Evolutionary conservation across 139 green algal species (phyloP), one percentile per base, ranked within the genome.

Genomic region (Trebouxia sp.): DNA sequence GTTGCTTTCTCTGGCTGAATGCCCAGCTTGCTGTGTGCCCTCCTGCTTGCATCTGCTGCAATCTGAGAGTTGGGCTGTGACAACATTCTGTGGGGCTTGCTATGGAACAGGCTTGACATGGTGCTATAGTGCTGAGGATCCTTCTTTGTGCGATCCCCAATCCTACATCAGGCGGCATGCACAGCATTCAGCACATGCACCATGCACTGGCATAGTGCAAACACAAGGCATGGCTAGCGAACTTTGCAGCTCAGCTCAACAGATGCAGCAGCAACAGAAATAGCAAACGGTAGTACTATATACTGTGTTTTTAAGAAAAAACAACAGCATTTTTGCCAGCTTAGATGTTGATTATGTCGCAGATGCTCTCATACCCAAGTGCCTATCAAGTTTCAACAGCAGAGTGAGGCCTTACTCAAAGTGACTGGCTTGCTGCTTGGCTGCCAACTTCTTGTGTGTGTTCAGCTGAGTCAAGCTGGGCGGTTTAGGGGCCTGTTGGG

Each of bases 321-420:
- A n/a, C n/a, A n/a, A n/a, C n/a, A n/a, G n/a, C n/a, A n/a, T n/a
- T n/a, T n/a, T n/a, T n/a, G n/a, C n/a, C n/a, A n/a, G n/a, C n/a
- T n/a, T n/a, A n/a, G n/a, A n/a, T n/a, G n/a, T n/a, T n/a, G n/a
- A n/a, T n/a, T n/a, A n/a, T n/a, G n/a, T n/a, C n/a, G n/a, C n/a
- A n/a, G n/a, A n/a, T n/a, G n/a, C n/a, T n/a, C n/a, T n/a, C n/a
- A n/a, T n/a, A n/a, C n/a, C n/a, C n/a, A n/a, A n/a, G n/a, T n/a
- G n/a, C n/a, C n/a, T n/a, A n/a, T n/a, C n/a, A n/a, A n/a, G n/a
- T n/a, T n/a, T n/a, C n/a, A n/a, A n/a, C n/a, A n/a, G n/a, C n/a
- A n/a, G n/a, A n/a, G n/a, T n/a, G n/a, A n/a, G n/a, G 43, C 39
- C 69, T 77, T 53, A 77, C 69, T 77, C 41, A 37, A 77, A 77